Evolutionary conservation across 352 stramenopile species (phyloP), one percentile per base, ranked within the genome.

Genomic region (Phytophthora litchii): DNA sequence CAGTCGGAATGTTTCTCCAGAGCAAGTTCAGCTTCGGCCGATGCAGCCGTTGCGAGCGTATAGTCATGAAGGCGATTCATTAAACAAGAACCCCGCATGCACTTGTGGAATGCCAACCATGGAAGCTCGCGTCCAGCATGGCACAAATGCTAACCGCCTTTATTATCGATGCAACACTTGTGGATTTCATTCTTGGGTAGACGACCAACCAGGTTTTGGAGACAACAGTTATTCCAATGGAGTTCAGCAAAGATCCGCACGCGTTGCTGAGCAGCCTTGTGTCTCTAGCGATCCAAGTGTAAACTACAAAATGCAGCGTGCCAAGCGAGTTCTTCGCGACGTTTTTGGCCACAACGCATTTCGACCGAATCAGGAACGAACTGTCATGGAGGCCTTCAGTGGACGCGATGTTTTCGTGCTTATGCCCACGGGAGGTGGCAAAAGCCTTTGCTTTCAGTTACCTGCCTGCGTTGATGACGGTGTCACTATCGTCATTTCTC

Each of bases 361-460:
- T 74, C 93, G 97, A 29, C 78, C 84, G 11, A 97, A 97, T 46
- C 97, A 99, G 81, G 80, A 98, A 47, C 80, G 96, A 27, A 89
- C 99, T 42, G 92, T 99, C 43, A 80, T 97, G 76, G 84, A 95
- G 47, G 84, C 95, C 20, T 92, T 99, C 62, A 67, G 76, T 43
- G 79, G 91, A 9, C 74, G 82, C 16, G 98, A 99, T 73, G 93
- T 98, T 16, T 99, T 99, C 65, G 95, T 99, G 10, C 76, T 99
- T 9, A 99, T 99, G 97, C 97, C 97, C 9, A 99, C 97, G 12
- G 97, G 98, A 34, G 97, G 97, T 41, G 98, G 98, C 14, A 99
- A 99, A 71, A 98, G 85, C 47, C 72, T 99, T 2, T 99, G 97
- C 66, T 99, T 99, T 67, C 98, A 99, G 57, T 74, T 98, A 11